Base-by-base conservation (phyloP, 805 yeast genomes). In the Candida easanensis region DNA sequence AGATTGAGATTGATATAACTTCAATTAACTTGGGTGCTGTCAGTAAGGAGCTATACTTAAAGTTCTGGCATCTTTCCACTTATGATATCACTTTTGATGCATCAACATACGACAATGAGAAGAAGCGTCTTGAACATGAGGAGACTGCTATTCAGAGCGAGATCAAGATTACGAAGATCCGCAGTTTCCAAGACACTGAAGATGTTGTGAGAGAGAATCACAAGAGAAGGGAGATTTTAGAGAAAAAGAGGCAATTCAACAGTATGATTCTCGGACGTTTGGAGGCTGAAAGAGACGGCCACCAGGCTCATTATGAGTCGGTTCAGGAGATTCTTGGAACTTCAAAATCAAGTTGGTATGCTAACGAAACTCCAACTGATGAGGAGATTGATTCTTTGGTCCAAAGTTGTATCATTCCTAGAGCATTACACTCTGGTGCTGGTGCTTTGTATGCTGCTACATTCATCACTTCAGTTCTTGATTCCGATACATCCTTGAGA, bases 391-490 rank as follows among this genome's bases (percentile, higher is more conserved):
- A 50, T 22, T 38, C 57, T 1, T 76, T 88, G 37, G 57, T 88
- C 27, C 82, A 82, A 47, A 60, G 63, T 41, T 88, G 96, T 61
- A 53, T 88, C 6, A 62, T 89, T 11, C 97, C 96, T 10, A 70
- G 97, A 50, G 73, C 82, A 4, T 61, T 84, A 2, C 88, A 84
- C 50, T 86, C 97, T 0, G 80, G 95, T 0, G 76, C 82, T 49
- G 97, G 89, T 65, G 95, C 97, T 0, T 69, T 84, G 0, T 90
- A 67, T 57, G 63, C 80, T 27, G 78, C 85, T 0, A 69, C 71
- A 42, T 87, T 89, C 55, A 49, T 88, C 8, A 72, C 78, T 44
- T 64, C 70, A 34, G 53, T 80, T 16, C 78, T 81, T 42, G 58
- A 64, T 0, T 48, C 61, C 0, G 71, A 73, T 17, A 68, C 68